Evolutionary conservation across 208 protist species (phyloP).

Genomic region (Angomonas ambiguus): DNA sequence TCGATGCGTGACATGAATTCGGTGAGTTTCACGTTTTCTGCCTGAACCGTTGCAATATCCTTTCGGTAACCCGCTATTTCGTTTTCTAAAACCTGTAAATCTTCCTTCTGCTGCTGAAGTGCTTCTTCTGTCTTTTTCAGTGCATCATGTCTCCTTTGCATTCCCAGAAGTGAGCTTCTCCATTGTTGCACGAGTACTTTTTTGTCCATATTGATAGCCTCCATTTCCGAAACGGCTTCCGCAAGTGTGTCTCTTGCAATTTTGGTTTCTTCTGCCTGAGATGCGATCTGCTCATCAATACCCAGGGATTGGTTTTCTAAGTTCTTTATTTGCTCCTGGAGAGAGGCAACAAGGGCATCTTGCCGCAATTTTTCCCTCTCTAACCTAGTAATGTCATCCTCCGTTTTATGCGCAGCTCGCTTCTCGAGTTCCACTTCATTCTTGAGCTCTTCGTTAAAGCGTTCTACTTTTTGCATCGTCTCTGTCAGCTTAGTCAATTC

Average conservation of each 20-base stretch:
- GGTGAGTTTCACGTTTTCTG: slow-evolving; percentile 88
- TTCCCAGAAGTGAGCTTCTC: slow-evolving; percentile 90
- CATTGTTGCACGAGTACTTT: slow-evolving; percentile 94
- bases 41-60: slow-evolving; percentile 77
- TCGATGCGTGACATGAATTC: slow-evolving; percentile 90
- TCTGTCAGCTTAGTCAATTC: slow-evolving; percentile 91
- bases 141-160: slow-evolving; percentile 93
- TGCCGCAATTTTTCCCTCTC: slow-evolving; percentile 92
- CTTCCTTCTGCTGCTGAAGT: slow-evolving; percentile 88
- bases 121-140: slow-evolving; percentile 91
- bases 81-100: slow-evolving; percentile 86
- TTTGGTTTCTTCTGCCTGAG: slow-evolving; percentile 90
- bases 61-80: slow-evolving; percentile 89
- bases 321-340: slow-evolving; percentile 81
- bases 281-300: slow-evolving; percentile 79
- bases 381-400: slow-evolving; percentile 93
- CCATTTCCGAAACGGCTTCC: slow-evolving; percentile 93
- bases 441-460: slow-evolving; percentile 94
- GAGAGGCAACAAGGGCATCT: slow-evolving; percentile 85
- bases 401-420: slow-evolving; percentile 93
- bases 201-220: slow-evolving; percentile 93
- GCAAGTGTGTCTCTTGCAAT: slow-evolving; percentile 83
- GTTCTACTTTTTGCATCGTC: slow-evolving; percentile 87
- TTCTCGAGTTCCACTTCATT: slow-evolving; percentile 91
- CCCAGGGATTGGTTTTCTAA: slow-evolving; percentile 83